A percentile compares a stretch with the other conserved stretches of the same genome.
Conservation (phyloP, 345 rosid genomes). For the Orychophragmus violaceus region DNA sequence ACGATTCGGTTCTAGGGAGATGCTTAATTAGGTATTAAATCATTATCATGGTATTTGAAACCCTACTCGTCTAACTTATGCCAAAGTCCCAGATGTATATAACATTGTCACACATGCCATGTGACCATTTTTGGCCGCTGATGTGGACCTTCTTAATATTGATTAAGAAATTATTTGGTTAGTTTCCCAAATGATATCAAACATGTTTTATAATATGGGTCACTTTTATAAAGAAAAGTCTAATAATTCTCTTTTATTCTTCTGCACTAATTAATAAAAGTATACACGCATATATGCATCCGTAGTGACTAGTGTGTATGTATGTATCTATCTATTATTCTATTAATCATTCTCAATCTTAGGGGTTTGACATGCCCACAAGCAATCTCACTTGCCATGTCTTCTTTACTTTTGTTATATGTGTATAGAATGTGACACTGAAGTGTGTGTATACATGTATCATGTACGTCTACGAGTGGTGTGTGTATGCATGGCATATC, state of each 20-base stretch:
- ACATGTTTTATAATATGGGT: conserved; percentile 17
- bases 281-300: background rate
- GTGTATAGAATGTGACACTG: background rate
- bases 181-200: conserved; percentile 15
- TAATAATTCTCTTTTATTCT: background rate
- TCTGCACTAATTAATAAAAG: conserved; percentile 1
- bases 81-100: conserved; percentile 24
- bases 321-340: conserved; percentile 4
- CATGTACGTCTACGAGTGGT: background rate
- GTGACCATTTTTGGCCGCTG: conserved; percentile 25
- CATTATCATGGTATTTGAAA: conserved; percentile 12
- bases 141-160: conserved; percentile 20
- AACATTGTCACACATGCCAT: conserved; percentile 22
- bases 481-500: background rate
- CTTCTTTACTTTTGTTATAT: conserved; percentile 3
- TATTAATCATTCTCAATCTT: conserved; percentile 11
- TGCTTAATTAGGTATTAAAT: background rate
- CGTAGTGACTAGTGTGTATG: background rate
- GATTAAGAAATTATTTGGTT: conserved; percentile 10
- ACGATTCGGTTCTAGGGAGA: background rate
- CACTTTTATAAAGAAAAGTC: conserved; percentile 11
- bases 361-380: conserved; percentile 23
- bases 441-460: background rate
- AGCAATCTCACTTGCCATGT: conserved; percentile 27
- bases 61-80: conserved; percentile 24